Percentiles rank a stretch among this genome's conserved stretches.
Conservation (phyloP, 805 yeast species). For the Lipomyces mesembrius region DNA sequence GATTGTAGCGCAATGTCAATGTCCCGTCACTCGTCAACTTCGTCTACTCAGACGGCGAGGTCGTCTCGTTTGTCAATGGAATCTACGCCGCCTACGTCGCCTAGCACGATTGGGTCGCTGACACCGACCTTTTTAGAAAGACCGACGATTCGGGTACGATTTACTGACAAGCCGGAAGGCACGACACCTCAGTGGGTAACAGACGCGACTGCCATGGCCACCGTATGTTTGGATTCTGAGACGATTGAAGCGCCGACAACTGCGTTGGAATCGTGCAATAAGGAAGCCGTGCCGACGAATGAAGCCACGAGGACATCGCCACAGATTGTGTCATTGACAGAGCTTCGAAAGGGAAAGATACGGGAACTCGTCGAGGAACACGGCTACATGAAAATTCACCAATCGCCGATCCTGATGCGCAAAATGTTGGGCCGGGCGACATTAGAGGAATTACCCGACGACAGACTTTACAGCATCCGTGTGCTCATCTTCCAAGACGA, state of each 20-base stretch:
- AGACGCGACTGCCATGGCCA: background rate
- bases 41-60: background rate
- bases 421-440: background rate
- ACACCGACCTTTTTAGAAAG: background rate
- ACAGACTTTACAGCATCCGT: background rate
- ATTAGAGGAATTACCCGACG: background rate
- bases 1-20: background rate
- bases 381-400: background rate
- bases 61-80: background rate
- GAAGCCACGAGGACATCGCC: background rate
- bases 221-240: background rate
- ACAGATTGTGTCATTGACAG: background rate
- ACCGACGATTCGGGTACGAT: background rate
- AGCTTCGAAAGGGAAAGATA: background rate
- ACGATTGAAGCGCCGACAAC: background rate
- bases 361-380: background rate
- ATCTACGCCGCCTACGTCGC: background rate
- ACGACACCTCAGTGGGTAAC: background rate
- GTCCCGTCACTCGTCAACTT: background rate
- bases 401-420: slow-evolving; percentile 1
- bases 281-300: background rate
- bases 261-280: background rate
- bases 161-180: background rate
- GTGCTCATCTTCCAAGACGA: background rate
- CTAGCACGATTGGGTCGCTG: background rate